Evolutionary conservation across 2,329 filamentous ascomycete genomes (phyloP).

Genomic region (Pyrenophora tritici-repentis): DNA sequence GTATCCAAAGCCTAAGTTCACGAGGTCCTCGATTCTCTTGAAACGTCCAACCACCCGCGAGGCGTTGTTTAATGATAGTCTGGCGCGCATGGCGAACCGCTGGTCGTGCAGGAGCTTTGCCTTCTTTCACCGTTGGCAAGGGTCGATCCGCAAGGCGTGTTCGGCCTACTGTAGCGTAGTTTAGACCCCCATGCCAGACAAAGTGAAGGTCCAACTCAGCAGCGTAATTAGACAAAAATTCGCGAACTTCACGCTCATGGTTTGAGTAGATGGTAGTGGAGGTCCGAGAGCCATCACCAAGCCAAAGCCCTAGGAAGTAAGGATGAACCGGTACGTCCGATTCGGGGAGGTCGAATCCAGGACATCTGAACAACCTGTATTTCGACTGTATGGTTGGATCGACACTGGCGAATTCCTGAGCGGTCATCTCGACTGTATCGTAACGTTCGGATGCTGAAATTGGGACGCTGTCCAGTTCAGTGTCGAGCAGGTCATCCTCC

Average conservation of each 20-base stretch:
- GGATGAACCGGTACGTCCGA: neutral
- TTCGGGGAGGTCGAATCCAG: neutral
- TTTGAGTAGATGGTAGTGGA: neutral
- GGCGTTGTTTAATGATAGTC: neutral
- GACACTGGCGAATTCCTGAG: conserved; percentile 52
- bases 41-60: neutral
- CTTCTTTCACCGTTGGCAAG: too few relatives aligned
- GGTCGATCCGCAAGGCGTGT: too few relatives aligned
- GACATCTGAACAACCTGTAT: neutral
- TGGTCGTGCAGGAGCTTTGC: neutral
- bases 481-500: neutral
- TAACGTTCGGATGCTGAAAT: conserved; percentile 21
- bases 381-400: conserved; percentile 43
- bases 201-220: neutral
- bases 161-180: neutral
- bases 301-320: neutral
- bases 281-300: neutral
- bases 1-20: neutral
- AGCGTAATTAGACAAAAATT: neutral
- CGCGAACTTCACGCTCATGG: neutral
- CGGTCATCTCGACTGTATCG: conserved; percentile 55
- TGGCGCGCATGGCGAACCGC: neutral
- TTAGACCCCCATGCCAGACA: neutral
- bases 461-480: neutral
- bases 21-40: neutral